A percentile compares a stretch with the other conserved stretches of the same genome.
These are phyloP conservation scores for Talaromyces ruber DNA, from an alignment of 495 filamentous ascomycete species.

Conservation along the genomic window DNA sequence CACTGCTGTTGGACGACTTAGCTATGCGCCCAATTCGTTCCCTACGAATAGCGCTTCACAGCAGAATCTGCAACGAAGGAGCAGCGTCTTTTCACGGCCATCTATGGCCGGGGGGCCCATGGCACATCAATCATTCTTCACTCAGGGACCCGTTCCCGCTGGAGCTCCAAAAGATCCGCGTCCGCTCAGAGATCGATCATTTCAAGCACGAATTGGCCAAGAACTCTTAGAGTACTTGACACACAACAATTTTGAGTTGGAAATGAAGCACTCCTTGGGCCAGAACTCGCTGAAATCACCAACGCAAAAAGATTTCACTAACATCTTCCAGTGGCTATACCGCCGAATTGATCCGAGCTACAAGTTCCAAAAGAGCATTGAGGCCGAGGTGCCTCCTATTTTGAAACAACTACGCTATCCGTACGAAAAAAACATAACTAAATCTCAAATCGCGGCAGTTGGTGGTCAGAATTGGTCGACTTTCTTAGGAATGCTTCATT, in stretches of 20 bases:
- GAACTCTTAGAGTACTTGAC: slow-evolving; percentile 88
- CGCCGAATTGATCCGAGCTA: slow-evolving; percentile 89
- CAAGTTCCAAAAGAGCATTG: slow-evolving; percentile 82
- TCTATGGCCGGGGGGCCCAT: slow-evolving; percentile 51
- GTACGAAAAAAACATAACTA: slow-evolving; percentile 87
- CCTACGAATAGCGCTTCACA: slow-evolving; percentile 35
- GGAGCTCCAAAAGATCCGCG: slow-evolving; percentile 82
- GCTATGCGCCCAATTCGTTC: slow-evolving; percentile 58
- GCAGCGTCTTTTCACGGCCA: slow-evolving; percentile 73
- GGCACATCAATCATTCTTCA: slow-evolving; percentile 85
- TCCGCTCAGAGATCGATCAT: slow-evolving; percentile 72
- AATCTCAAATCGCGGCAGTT: slow-evolving; percentile 87
- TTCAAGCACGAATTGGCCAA: slow-evolving; percentile 71
- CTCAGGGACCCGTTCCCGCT: slow-evolving; percentile 67
- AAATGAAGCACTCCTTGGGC: slow-evolving; percentile 85
- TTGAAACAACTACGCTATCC: slow-evolving; percentile 91
- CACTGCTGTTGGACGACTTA: slow-evolving; percentile 51
- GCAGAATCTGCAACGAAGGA: slow-evolving; percentile 54
- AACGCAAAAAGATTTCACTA: slow-evolving; percentile 97
- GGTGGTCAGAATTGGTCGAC: slow-evolving; percentile 94
- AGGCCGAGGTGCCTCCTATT: slow-evolving; percentile 84
- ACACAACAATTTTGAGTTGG: slow-evolving; percentile 89
- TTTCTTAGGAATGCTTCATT: slow-evolving; percentile 89
- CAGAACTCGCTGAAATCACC: slow-evolving; percentile 83
- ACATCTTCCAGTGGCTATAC: slow-evolving; percentile 96